Conservation (phyloP, 2,329 filamentous ascomycete species). For the Trichoderma sp. region DNA sequence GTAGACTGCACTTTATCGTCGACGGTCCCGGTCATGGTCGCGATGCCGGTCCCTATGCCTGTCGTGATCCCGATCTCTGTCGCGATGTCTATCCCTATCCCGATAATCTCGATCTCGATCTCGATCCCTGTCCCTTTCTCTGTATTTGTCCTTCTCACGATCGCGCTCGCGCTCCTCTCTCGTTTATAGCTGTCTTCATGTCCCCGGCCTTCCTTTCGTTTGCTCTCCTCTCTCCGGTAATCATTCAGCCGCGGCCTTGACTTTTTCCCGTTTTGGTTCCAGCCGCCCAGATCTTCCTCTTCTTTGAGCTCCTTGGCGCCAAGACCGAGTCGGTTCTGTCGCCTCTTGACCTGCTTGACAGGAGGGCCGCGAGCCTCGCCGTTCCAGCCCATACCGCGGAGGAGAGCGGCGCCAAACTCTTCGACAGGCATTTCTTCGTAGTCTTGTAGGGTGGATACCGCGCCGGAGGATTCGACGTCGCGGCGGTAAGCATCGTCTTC, state of each 20-base stretch:
- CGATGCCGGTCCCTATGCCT: constrained; percentile 12
- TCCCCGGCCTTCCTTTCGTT: constrained; percentile 45
- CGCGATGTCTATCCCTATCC: constrained; percentile 13
- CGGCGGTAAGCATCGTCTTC: constrained; percentile 69
- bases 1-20: constrained; percentile 5
- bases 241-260: constrained; percentile 51
- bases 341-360: constrained; percentile 65
- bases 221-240: constrained; percentile 48
- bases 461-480: constrained; percentile 72
- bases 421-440: constrained; percentile 91
- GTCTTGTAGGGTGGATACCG: constrained; percentile 74
- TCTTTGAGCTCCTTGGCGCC: constrained; percentile 80
- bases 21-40: constrained; percentile 24
- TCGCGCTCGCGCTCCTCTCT: constrained; percentile 48
- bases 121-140: constrained; percentile 31
- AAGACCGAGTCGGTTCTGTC: constrained; percentile 81
- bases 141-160: constrained; percentile 38
- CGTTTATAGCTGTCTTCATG: constrained; percentile 50
- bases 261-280: constrained; percentile 69
- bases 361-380: constrained; percentile 56
- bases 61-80: constrained; percentile 24
- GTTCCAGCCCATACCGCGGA: constrained; percentile 97
- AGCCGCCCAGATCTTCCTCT: constrained; percentile 73
- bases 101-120: constrained; percentile 6
- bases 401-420: constrained; percentile 86